Base-by-base conservation (phyloP, 768 basidiomycete species). In the Mycena indigotica region DNA sequence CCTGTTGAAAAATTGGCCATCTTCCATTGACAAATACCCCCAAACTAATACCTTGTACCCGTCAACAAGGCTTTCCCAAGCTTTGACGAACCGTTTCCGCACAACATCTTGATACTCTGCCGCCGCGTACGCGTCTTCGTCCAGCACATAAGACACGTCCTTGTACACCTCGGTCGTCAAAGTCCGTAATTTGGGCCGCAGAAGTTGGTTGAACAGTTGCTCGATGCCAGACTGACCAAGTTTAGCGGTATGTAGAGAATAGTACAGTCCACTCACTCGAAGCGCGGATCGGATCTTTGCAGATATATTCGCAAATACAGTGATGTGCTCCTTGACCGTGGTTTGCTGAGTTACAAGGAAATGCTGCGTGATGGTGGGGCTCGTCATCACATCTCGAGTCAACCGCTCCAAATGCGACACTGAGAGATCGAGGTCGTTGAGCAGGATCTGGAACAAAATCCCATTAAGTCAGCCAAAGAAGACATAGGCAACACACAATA, bases 361-460 rank as follows among this genome's bases (percentile, higher is more conserved):
- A 62, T 89, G 79, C 62, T 94, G 91, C 2, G 74, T 69, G 17
- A 93, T 80, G 2, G 74, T 70, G 13, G 82, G 69, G 24, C 83
- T 84, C 5, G 74, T 76, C 17, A 75, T 66, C 6, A 93, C 65
- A 60, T 95, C 92, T 53, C 80, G 83, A 4, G 86, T 73, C 21
- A 99, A 77, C 46, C 90, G 85, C 52, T 95, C 93, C 70, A 95
- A 83, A 73, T 99, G 95, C 5, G 85, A 89, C 3, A 87, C 86
- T 2, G 95, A 98, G 17, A 94, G 71, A 69, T 98, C 95, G n/a
- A 99, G 79, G 70, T 99, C 94, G 69, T 99, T 99, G 50, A 98
- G 77, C 44, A 91, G 81, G 30, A 87, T 88, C 96, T 98, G 67
- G 13, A n/a, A 21, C 12, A 38, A 46, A 52, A 41, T 40, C 38